Percentiles rank a stretch among this genome's conserved stretches.
Conservation (phyloP, 208 protist species). For the Trypanosomatidae sp. region DNA sequence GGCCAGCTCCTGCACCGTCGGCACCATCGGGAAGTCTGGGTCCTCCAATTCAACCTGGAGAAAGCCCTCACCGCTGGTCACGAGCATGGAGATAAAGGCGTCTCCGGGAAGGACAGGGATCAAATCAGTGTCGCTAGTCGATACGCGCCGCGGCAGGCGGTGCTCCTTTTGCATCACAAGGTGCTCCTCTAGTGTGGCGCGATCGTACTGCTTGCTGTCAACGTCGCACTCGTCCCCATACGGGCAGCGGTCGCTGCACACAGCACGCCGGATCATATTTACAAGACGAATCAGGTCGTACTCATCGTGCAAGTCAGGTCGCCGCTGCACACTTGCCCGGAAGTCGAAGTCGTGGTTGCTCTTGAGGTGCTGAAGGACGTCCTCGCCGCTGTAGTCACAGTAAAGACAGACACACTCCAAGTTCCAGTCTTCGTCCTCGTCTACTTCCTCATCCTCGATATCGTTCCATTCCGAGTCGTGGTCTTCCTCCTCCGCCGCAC, state of each 20-base stretch:
- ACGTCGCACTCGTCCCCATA: conserved; percentile 21
- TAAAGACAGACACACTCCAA: conserved; percentile 62
- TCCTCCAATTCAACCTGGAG: conserved; percentile 42
- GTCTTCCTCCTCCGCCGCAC: conserved; percentile 19
- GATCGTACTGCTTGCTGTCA: conserved; percentile 23
- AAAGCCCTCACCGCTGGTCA: conserved; percentile 50
- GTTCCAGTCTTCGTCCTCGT: conserved; percentile 57
- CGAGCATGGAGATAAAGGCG: conserved; percentile 71
- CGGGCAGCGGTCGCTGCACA: conserved; percentile 32
- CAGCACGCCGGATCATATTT: conserved; percentile 62
- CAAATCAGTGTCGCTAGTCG: conserved; percentile 41
- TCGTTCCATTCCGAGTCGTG: conserved; percentile 26
- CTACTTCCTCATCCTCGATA: conserved; percentile 41
- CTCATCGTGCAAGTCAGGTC: conserved; percentile 51
- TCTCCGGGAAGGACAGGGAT: conserved; percentile 67
- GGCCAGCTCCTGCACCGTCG: conserved; percentile 46
- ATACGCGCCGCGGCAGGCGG: conserved; percentile 45
- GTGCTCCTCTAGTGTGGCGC: conserved; percentile 49
- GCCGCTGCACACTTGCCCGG: conserved; percentile 27
- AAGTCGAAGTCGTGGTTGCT: conserved; percentile 61
- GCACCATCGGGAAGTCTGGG: conserved; percentile 82
- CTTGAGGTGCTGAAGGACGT: conserved; percentile 59
- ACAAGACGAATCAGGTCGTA: conserved; percentile 82
- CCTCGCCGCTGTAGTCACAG: conserved; percentile 41
- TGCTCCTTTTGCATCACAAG: conserved; percentile 35